A percentile compares a stretch with the other conserved stretches of the same genome.
phyloP scores from a whole-genome alignment of 257 asterid genomes.

The Nicotiana noctiflora region DNA sequence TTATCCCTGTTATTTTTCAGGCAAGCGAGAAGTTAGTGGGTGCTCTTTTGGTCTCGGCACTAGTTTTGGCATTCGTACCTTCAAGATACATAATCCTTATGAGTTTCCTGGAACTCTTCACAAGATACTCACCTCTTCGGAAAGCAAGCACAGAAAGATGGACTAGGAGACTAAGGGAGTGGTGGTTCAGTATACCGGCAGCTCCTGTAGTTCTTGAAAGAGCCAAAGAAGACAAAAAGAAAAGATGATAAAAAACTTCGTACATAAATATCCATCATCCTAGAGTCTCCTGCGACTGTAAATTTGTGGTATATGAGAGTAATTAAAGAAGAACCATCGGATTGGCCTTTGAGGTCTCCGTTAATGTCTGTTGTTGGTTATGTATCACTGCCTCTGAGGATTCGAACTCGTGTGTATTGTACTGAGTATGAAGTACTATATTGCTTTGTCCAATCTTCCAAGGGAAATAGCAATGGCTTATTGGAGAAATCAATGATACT shows the following conservation, averaged over 20 bases:
- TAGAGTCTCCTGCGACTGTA: neutral
- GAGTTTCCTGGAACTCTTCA: constrained; percentile 57
- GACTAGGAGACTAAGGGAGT: constrained; percentile 70
- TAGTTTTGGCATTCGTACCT: constrained; percentile 59
- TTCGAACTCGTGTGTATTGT: neutral
- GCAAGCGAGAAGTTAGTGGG: constrained; percentile 67
- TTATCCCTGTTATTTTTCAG: constrained; percentile 30
- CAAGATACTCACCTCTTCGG: constrained; percentile 66
- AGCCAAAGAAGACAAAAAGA: constrained; percentile 65
- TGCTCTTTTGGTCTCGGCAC: constrained; percentile 43
- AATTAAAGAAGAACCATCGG: neutral
- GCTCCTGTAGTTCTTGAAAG: constrained; percentile 72
- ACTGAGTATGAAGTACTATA: neutral
- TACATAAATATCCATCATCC: neutral
- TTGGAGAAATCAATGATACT: no score
- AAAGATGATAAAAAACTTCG: constrained; percentile 25
- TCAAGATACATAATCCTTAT: constrained; percentile 36
- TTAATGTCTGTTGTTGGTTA: neutral
- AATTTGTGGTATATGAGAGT: neutral
- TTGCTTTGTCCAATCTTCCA: no score
- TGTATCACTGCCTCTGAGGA: neutral
- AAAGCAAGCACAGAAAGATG: constrained; percentile 74
- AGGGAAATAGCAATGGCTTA: no score
- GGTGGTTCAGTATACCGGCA: constrained; percentile 99
- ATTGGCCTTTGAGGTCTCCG: neutral